These are phyloP conservation scores for Cyberlindnera veronae DNA, from an alignment of 805 yeast genomes.

Conservation along the genomic window DNA sequence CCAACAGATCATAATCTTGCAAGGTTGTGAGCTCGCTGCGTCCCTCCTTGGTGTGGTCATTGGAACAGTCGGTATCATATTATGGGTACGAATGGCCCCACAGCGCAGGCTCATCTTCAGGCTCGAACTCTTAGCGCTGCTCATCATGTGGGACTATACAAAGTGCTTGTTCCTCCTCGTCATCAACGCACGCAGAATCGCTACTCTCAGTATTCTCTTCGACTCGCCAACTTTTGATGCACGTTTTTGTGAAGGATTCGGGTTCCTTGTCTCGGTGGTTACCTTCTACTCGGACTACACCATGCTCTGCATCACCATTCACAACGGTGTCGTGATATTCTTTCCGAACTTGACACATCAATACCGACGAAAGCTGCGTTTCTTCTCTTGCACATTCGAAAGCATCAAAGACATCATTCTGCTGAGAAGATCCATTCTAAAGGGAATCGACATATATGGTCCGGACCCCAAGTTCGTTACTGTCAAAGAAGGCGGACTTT, in stretches of 20 bases:
- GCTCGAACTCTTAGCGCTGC: constrained; percentile 17
- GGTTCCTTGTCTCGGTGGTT: constrained; percentile 14
- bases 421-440: constrained; percentile 5
- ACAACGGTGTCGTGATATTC: constrained; percentile 23
- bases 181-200: constrained; percentile 4
- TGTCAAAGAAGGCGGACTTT: constrained; percentile 24
- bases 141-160: constrained; percentile 18
- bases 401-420: constrained; percentile 6
- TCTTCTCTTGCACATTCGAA: constrained; percentile 4
- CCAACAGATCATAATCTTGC: constrained; percentile 9
- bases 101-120: constrained; percentile 22
- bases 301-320: constrained; percentile 21
- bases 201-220: background rate
- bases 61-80: constrained; percentile 16
- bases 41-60: constrained; percentile 14
- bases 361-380: constrained; percentile 10
- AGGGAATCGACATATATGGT: constrained; percentile 4
- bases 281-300: constrained; percentile 18
- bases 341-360: constrained; percentile 11
- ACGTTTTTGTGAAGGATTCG: constrained; percentile 21
- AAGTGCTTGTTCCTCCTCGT: constrained; percentile 15
- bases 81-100: constrained; percentile 25
- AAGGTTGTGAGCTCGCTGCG: constrained; percentile 11
- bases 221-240: background rate
- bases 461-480: constrained; percentile 5